Percentiles rank a stretch among this genome's conserved stretches.
Conservation (phyloP, 805 yeast species). For the Zygosaccharomyces rouxii region DNA sequence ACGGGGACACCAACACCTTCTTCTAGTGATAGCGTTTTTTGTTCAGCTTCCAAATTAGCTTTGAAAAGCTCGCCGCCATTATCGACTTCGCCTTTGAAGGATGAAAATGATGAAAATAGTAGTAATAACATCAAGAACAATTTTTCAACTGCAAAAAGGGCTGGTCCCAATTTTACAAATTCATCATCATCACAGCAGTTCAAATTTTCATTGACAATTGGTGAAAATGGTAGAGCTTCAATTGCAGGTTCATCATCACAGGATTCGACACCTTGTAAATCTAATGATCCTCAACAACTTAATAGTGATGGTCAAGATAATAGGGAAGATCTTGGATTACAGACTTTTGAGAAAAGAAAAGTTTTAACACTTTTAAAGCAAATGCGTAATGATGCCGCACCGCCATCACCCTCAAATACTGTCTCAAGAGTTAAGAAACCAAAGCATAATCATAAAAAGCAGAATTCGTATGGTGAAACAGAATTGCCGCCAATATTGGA, state of each 20-base stretch:
- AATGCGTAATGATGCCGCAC: conserved; percentile 24
- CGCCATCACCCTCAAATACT: background rate
- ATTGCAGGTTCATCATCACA: conserved; percentile 22
- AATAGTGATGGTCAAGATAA: background rate
- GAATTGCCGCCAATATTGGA: conserved; percentile 1
- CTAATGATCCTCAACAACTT: background rate
- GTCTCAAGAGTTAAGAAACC: conserved; percentile 3
- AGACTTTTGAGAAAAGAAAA: conserved; percentile 23
- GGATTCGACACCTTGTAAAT: conserved; percentile 1
- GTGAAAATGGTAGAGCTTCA: conserved; percentile 34
- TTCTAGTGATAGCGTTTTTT: conserved; percentile 21
- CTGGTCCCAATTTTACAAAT: background rate
- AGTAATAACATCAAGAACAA: background rate
- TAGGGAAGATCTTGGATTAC: conserved; percentile 1
- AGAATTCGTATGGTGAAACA: background rate
- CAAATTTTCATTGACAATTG: conserved; percentile 29
- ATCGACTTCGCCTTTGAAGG: conserved; percentile 11
- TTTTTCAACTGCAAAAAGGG: background rate
- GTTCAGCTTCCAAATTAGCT: conserved; percentile 18
- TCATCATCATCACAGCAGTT: conserved; percentile 11
- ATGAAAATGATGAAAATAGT: background rate
- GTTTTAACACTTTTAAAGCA: conserved; percentile 29
- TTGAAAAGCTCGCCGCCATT: conserved; percentile 18
- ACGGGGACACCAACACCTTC: conserved; percentile 21
- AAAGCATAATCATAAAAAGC: conserved; percentile 6